Conservation (phyloP, 768 basidiomycete genomes). For the Hypholoma sublateritium region DNA sequence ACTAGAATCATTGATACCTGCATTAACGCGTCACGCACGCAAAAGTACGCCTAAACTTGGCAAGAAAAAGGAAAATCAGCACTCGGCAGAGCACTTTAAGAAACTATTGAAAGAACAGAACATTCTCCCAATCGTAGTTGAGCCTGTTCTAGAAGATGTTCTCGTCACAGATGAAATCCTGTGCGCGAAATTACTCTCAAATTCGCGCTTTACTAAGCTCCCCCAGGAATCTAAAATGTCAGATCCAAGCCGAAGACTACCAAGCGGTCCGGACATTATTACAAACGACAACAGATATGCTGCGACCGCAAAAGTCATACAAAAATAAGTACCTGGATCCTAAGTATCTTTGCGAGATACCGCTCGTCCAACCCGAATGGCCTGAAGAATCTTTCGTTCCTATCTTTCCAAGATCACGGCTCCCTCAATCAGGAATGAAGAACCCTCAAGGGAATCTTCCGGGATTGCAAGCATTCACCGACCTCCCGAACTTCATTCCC, state of each 20-base stretch:
- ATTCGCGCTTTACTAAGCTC: not conserved
- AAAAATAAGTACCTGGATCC: constrained; percentile 27
- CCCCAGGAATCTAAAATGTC: constrained; percentile 22
- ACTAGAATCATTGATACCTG: constrained; percentile 38
- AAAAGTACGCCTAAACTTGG: constrained; percentile 48
- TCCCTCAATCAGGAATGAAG: constrained; percentile 14
- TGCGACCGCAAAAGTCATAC: constrained; percentile 19
- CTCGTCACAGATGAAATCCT: constrained; percentile 22
- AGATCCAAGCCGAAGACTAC: constrained; percentile 26
- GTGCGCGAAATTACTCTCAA: constrained; percentile 12
- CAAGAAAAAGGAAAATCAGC: constrained; percentile 13
- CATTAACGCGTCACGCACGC: constrained; percentile 45
- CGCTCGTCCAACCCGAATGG: not conserved
- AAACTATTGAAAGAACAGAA: constrained; percentile 9
- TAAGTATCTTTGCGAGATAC: constrained; percentile 9
- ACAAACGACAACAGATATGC: constrained; percentile 16
- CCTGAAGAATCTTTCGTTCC: constrained; percentile 27
- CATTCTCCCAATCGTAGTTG: constrained; percentile 25
- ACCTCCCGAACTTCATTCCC: constrained; percentile 5
- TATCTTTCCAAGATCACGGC: constrained; percentile 43
- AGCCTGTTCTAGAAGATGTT: constrained; percentile 16
- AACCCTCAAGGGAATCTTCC: not conserved
- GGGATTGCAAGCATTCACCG: constrained; percentile 9
- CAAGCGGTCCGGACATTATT: constrained; percentile 18
- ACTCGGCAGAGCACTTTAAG: not conserved